These are phyloP conservation scores for Naegleria lovaniensis DNA, from an alignment of 208 protist genomes.

Conservation along the genomic window DNA sequence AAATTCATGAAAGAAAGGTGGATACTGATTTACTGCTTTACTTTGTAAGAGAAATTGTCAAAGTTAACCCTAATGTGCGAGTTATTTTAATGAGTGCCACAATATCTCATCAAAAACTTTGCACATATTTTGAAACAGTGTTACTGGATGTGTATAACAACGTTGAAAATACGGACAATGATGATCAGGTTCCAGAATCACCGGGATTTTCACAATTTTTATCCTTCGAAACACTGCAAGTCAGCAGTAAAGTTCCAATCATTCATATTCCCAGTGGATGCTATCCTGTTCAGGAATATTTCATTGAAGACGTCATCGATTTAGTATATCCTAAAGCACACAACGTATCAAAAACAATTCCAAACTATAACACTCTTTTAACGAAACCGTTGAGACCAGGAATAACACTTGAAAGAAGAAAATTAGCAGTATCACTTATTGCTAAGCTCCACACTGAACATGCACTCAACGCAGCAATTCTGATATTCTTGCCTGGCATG, in stretches of 20 bases:
- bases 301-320: constrained; percentile 84
- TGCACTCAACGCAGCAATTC: constrained; percentile 77
- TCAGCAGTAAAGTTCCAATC: constrained; percentile 37
- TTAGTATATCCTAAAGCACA: constrained; percentile 35
- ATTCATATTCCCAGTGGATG: constrained; percentile 84
- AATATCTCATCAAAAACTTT: constrained; percentile 84
- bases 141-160: not conserved
- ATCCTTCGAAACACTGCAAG: not conserved
- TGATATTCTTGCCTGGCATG: constrained; percentile 93
- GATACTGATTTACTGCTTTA: constrained; percentile 88
- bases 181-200: not conserved
- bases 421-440: not conserved
- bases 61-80: constrained; percentile 56
- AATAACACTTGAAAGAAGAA: not conserved
- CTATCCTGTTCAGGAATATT: constrained; percentile 81
- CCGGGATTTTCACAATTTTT: too few species aligned
- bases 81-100: constrained; percentile 89
- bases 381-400: not conserved
- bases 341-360: not conserved
- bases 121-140: constrained; percentile 77
- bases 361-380: not conserved
- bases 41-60: constrained; percentile 74
- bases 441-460: constrained; percentile 47
- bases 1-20: constrained; percentile 16
- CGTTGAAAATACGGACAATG: not conserved